These are phyloP conservation scores for Colletotrichum incanum DNA, from an alignment of 2,329 filamentous ascomycete genomes.

Conservation along the genomic window DNA sequence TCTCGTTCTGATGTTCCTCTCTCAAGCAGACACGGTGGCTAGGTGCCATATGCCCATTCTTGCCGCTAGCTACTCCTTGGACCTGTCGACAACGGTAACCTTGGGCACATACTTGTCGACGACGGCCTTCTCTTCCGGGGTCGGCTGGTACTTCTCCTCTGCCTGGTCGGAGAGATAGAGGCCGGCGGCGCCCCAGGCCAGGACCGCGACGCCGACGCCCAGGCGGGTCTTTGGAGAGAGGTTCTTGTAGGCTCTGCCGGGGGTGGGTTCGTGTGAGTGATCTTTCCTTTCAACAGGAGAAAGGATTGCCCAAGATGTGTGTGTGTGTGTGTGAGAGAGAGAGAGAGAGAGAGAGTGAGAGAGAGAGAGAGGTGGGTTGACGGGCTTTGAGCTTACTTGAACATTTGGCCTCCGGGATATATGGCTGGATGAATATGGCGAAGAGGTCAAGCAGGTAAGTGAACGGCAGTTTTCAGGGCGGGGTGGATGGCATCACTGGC, in stretches of 20 bases:
- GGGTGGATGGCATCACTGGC: conserved; percentile 2
- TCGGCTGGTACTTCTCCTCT: conserved; percentile 80
- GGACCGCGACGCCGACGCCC: conserved; percentile 79
- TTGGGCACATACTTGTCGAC: conserved; percentile 75
- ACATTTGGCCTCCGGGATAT: conserved; percentile 31
- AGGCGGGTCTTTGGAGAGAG: conserved; percentile 80
- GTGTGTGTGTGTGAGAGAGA: neutral
- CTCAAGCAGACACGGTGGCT: neutral
- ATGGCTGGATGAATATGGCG: neutral
- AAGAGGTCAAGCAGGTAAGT: neutral
- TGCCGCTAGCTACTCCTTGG: neutral
- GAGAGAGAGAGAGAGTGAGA: no score
- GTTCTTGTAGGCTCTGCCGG: conserved; percentile 77
- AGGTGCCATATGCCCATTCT: conserved; percentile 11
- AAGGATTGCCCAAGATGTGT: neutral
- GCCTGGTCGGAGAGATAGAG: conserved; percentile 81
- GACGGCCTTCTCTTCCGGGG: conserved; percentile 79
- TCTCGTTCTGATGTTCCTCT: conserved; percentile 22
- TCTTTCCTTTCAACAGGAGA: neutral
- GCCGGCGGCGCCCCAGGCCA: conserved; percentile 83
- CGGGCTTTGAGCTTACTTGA: conserved; percentile 40
- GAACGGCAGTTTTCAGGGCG: neutral
- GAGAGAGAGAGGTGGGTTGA: neutral
- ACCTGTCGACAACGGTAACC: conserved; percentile 72
- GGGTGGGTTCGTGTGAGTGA: conserved; percentile 1